Conservation (phyloP, 1,284 basidiomycete species). For the Neonothopanus nambi region DNA sequence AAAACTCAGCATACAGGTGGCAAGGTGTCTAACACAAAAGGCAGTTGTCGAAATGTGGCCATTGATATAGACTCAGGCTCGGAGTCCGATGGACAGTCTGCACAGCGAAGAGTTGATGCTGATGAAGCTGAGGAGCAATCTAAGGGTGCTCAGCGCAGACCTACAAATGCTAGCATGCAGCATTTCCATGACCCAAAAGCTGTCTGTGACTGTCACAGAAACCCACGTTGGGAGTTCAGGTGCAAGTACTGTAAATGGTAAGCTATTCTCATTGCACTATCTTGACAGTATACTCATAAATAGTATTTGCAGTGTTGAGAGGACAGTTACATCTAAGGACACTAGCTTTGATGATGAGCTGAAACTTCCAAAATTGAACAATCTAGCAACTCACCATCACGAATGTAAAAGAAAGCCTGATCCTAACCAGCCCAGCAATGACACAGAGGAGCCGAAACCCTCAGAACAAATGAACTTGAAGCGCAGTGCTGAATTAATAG, state of each 20-base stretch:
- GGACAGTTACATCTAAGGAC: conserved; percentile 5
- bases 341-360: conserved; percentile 11
- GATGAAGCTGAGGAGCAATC: neutral
- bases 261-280: neutral
- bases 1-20: too few relatives aligned
- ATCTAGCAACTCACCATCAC: conserved; percentile 14
- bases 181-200: conserved; percentile 10
- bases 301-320: conserved; percentile 4
- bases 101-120: conserved; percentile 1
- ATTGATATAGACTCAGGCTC: conserved; percentile 5
- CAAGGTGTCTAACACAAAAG: neutral
- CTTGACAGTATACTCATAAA: neutral
- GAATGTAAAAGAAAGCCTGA: conserved; percentile 5
- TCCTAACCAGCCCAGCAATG: neutral
- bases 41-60: neutral
- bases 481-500: conserved; percentile 24
- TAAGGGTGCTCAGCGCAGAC: conserved; percentile 11
- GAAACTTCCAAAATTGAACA: conserved; percentile 12
- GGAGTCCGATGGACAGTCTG: conserved; percentile 12
- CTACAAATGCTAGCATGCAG: conserved; percentile 11
- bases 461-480: conserved; percentile 19
- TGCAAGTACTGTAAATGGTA: conserved; percentile 14
- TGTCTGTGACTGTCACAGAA: neutral
- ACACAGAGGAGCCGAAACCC: neutral
- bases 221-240: conserved; percentile 14